A percentile compares a stretch with the other conserved stretches of the same genome.
phyloP scores from a whole-genome alignment of 495 filamentous ascomycete species.

The Penicillium argentinense region DNA sequence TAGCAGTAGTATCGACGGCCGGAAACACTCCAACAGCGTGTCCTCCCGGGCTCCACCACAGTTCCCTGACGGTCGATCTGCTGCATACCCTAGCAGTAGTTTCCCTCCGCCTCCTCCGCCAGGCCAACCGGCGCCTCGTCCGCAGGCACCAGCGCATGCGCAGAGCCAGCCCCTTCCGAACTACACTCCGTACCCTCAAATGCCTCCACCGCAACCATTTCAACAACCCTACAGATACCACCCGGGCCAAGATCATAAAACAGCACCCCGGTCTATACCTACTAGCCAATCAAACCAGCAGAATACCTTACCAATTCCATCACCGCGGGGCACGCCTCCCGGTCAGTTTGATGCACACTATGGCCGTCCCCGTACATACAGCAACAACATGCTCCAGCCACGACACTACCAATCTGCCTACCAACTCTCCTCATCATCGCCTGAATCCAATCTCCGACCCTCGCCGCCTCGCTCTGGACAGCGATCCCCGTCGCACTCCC shows the following conservation, averaged over 20 bases:
- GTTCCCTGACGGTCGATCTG: background rate
- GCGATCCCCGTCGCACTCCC: slow-evolving; percentile 20
- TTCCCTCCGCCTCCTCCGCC: slow-evolving; percentile 21
- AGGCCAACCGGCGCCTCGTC: slow-evolving; percentile 7
- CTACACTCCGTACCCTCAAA: background rate
- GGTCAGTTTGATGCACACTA: slow-evolving; percentile 14
- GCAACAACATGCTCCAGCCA: slow-evolving; percentile 14
- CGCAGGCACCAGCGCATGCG: slow-evolving; percentile 3
- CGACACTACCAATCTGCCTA: slow-evolving; percentile 19
- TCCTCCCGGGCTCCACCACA: slow-evolving; percentile 15
- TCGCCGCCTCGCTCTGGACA: slow-evolving; percentile 19
- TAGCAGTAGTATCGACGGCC: too few species aligned
- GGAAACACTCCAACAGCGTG: slow-evolving; percentile 16
- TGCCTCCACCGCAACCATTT: slow-evolving; percentile 1
- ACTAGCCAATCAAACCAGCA: slow-evolving; percentile 6
- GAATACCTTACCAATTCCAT: slow-evolving; percentile 10
- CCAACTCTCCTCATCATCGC: slow-evolving; percentile 23
- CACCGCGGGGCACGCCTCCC: slow-evolving; percentile 18
- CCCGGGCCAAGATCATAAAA: slow-evolving; percentile 6
- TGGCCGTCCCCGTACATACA: slow-evolving; percentile 14
- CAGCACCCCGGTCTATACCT: slow-evolving; percentile 18
- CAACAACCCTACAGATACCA: slow-evolving; percentile 11
- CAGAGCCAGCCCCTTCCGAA: background rate
- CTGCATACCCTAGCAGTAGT: slow-evolving; percentile 14
- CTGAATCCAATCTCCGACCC: slow-evolving; percentile 16